A percentile compares a stretch with the other conserved stretches of the same genome.
These are phyloP conservation scores for Monosporascus ibericus DNA, from an alignment of 2,329 filamentous ascomycete species.

Conservation along the genomic window DNA sequence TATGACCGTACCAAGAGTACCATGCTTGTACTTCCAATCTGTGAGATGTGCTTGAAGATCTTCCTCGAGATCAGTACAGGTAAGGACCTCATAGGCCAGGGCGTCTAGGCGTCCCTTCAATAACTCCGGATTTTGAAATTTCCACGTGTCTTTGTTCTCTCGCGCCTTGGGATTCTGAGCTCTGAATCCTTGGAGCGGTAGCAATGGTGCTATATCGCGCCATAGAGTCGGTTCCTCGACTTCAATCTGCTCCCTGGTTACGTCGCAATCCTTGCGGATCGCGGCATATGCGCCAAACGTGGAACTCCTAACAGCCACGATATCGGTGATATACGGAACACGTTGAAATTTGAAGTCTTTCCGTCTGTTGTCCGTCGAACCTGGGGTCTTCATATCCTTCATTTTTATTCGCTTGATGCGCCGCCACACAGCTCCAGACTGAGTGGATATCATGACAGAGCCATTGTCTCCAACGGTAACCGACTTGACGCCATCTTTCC, in stretches of 20 bases:
- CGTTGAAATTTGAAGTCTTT: slow-evolving; percentile 96
- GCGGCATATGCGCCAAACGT: slow-evolving; percentile 86
- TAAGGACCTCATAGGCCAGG: slow-evolving; percentile 48
- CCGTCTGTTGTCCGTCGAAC: slow-evolving; percentile 48
- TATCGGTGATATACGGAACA: slow-evolving; percentile 80
- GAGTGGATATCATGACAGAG: slow-evolving; percentile 88
- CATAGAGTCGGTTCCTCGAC: slow-evolving; percentile 64
- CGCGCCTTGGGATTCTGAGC: slow-evolving; percentile 31
- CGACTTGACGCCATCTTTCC: slow-evolving; percentile 80
- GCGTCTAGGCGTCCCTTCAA: slow-evolving; percentile 49
- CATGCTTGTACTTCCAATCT: slow-evolving; percentile 31
- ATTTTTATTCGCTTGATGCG: slow-evolving; percentile 76
- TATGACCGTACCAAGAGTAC: slow-evolving; percentile 38
- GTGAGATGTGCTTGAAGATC: slow-evolving; percentile 51
- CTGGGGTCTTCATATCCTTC: slow-evolving; percentile 51
- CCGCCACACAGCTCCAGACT: slow-evolving; percentile 89
- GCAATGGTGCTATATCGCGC: slow-evolving; percentile 64
- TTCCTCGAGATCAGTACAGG: slow-evolving; percentile 58
- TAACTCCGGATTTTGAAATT: slow-evolving; percentile 32
- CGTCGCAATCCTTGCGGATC: slow-evolving; percentile 75
- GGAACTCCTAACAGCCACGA: slow-evolving; percentile 79
- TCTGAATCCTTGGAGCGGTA: slow-evolving; percentile 59
- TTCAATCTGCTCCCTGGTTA: slow-evolving; percentile 65
- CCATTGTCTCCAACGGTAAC: slow-evolving; percentile 88
- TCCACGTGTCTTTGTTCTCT: slow-evolving; percentile 34